These are phyloP conservation scores for Penstemon barbatus DNA, from an alignment of 257 asterid species.

Conservation along the genomic window DNA sequence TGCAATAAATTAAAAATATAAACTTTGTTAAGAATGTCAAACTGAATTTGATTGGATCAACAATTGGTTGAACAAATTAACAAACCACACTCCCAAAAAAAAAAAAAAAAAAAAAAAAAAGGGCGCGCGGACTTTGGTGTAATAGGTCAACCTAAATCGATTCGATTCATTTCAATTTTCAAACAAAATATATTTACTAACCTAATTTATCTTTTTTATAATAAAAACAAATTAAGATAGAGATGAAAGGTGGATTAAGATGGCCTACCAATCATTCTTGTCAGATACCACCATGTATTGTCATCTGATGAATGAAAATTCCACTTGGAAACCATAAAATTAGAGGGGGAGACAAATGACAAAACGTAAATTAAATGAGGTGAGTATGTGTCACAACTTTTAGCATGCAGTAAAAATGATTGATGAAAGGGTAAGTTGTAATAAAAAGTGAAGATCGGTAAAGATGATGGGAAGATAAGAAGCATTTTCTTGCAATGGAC, in stretches of 20 bases:
- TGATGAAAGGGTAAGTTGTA: slow-evolving; percentile 44
- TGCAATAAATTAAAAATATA: no score
- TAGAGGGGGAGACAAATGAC: slow-evolving; percentile 22
- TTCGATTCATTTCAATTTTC: not conserved
- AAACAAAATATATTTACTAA: not conserved
- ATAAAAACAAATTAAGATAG: not conserved
- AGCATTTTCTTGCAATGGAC: slow-evolving; percentile 56
- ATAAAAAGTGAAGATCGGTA: slow-evolving; percentile 34
- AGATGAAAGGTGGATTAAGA: slow-evolving; percentile 20
- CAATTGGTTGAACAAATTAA: no score
- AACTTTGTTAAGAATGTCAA: no score
- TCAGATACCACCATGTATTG: slow-evolving; percentile 28
- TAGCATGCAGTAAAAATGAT: slow-evolving; percentile 67
- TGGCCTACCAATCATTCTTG: slow-evolving; percentile 30
- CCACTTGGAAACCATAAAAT: slow-evolving; percentile 32
- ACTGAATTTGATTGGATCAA: no score
- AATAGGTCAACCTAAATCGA: not conserved
- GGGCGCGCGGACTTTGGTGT: not conserved
- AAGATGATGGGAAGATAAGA: slow-evolving; percentile 64
- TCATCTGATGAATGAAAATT: slow-evolving; percentile 25
- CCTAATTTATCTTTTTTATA: not conserved
- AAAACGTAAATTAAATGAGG: slow-evolving; percentile 25
- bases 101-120: slow-evolving; percentile 9
- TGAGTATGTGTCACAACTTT: slow-evolving; percentile 59
- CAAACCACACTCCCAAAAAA: not conserved